Evolutionary conservation across 371 early-diverging fungal species (phyloP).

Genomic region (Circinella minor): DNA sequence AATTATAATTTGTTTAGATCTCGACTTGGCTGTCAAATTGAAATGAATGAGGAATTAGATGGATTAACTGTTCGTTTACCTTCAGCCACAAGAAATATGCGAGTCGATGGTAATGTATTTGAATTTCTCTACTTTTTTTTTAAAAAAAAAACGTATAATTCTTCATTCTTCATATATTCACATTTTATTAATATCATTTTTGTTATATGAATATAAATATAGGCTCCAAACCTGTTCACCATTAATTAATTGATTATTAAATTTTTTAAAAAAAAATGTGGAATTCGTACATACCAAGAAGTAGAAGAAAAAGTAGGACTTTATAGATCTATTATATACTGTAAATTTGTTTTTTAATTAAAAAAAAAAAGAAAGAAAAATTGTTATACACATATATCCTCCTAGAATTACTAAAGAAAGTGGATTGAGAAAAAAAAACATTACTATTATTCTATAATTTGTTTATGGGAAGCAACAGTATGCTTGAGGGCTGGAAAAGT

Average conservation of each 20-base stretch:
- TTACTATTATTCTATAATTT: no score
- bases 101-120: conserved; percentile 79
- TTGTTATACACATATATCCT: not conserved
- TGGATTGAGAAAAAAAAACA: no score
- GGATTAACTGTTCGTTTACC: conserved; percentile 93
- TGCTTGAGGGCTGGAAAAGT: no score
- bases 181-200: not conserved
- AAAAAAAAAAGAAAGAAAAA: not conserved
- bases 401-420: no score
- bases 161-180: not conserved
- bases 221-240: conserved; percentile 56
- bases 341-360: conserved; percentile 1
- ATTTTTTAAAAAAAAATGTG: not conserved
- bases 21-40: conserved; percentile 97
- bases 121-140: no score
- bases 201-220: not conserved
- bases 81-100: conserved; percentile 95
- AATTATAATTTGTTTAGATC: conserved; percentile 61
- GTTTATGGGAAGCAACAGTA: no score
- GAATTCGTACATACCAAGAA: not conserved
- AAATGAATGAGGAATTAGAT: conserved; percentile 84
- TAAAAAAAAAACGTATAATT: no score
- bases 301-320: not conserved
- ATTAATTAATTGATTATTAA: conserved; percentile 24
- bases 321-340: conserved; percentile 3